Evolutionary conservation across 306 rosid species (phyloP).

Genomic region (Begonia loranthoides): DNA sequence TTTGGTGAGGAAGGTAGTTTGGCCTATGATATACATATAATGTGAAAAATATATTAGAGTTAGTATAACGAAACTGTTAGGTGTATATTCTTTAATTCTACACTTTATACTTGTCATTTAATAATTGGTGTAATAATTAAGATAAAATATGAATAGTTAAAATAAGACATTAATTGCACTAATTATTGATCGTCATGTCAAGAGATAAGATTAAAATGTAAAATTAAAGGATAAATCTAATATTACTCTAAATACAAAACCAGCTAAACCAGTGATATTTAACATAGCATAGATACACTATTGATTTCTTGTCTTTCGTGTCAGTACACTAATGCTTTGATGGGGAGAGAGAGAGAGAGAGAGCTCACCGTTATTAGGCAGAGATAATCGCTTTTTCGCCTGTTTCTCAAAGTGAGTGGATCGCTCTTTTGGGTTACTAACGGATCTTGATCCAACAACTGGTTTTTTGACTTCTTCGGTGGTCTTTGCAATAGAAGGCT

Average conservation of each 20-base stretch:
- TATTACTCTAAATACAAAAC: no score
- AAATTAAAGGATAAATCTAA: no score
- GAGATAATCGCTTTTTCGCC: constrained; percentile 72
- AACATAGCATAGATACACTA: no score
- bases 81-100: no score
- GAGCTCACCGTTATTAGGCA: constrained; percentile 61
- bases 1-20: no score
- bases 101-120: background rate
- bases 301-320: background rate
- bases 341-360: constrained; percentile 4
- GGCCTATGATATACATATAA: no score
- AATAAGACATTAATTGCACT: no score
- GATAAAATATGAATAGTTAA: no score
- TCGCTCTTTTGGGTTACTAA: constrained; percentile 94
- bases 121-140: no score
- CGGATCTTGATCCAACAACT: constrained; percentile 51
- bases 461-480: constrained; percentile 46
- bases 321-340: background rate
- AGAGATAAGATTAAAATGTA: no score
- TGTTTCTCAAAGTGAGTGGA: constrained; percentile 41
- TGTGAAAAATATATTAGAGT: background rate
- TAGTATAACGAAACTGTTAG: background rate
- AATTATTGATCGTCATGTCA: no score
- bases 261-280: no score
- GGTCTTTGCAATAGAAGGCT: constrained; percentile 28